Percentiles rank a stretch among this genome's conserved stretches.
Evolutionary conservation across 768 basidiomycete species (phyloP).

Genomic region (Lactarius hengduanensis): DNA sequence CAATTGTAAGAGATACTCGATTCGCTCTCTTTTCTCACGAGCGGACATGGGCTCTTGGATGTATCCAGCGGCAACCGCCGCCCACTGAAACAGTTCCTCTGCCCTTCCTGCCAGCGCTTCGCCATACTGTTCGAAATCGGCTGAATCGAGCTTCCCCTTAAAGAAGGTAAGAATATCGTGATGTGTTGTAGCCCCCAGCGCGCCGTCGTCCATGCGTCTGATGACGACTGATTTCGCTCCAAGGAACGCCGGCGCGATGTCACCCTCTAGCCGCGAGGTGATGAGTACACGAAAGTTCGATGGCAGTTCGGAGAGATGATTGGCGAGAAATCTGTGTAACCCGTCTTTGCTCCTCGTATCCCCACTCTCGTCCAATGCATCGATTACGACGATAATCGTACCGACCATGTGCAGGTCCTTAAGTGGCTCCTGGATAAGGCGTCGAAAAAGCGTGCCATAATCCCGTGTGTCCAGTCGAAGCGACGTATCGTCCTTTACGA

Average conservation of each 20-base stretch:
- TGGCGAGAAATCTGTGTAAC: background rate
- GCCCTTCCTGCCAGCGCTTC: background rate
- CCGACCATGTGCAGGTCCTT: background rate
- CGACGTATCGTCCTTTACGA: background rate
- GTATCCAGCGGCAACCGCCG: constrained; percentile 1
- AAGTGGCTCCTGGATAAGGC: background rate
- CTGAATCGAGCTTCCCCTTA: background rate
- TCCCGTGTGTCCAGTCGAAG: background rate
- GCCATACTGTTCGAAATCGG: background rate
- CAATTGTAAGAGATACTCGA: background rate
- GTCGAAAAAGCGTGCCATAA: background rate
- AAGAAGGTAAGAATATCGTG: background rate
- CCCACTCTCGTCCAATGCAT: constrained; percentile 2
- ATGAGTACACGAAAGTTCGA: constrained; percentile 7
- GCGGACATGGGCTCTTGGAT: background rate
- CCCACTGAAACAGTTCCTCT: constrained; percentile 1
- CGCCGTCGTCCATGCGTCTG: background rate
- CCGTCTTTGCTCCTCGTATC: background rate
- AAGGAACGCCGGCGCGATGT: background rate
- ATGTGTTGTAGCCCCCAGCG: background rate
- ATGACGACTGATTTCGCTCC: background rate
- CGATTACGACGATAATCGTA: background rate
- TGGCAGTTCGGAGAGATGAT: background rate
- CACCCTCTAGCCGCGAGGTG: background rate
- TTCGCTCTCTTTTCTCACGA: background rate